Evolutionary conservation across 2,329 filamentous ascomycete species (phyloP).

Genomic region (Talaromyces sp.): DNA sequence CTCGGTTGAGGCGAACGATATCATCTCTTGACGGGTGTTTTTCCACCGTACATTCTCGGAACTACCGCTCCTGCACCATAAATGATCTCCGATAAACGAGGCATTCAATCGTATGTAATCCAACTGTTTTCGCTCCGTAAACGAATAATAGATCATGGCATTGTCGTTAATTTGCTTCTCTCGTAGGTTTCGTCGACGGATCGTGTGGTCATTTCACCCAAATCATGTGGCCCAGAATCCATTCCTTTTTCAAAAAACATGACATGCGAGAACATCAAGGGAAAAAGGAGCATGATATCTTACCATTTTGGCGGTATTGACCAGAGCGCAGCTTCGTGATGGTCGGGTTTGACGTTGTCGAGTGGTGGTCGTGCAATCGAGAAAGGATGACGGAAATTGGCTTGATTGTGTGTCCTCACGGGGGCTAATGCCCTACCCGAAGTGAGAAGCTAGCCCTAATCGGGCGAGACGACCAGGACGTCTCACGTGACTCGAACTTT

Average conservation of each 20-base stretch:
- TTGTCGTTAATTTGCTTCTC: not conserved
- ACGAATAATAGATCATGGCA: too few species aligned
- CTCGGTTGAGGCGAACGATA: not conserved
- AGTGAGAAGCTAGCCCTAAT: constrained; percentile 19
- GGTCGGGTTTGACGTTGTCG: constrained; percentile 36
- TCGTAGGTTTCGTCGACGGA: not conserved
- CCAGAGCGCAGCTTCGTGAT: constrained; percentile 39
- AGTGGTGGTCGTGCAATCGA: constrained; percentile 6
- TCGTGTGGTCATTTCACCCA: constrained; percentile 4
- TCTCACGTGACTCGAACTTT: not conserved
- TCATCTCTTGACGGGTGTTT: too few species aligned
- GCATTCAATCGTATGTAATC: not conserved
- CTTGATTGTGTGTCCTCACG: constrained; percentile 23
- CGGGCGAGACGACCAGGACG: not conserved
- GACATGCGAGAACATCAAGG: constrained; percentile 20
- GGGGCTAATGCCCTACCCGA: constrained; percentile 45
- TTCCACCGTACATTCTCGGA: not conserved
- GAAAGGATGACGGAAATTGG: constrained; percentile 1
- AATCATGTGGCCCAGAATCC: not conserved
- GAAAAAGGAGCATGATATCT: constrained; percentile 25
- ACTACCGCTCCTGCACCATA: not conserved
- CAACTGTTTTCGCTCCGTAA: not conserved
- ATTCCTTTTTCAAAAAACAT: not conserved
- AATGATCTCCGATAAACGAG: not conserved
- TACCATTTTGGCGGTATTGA: constrained; percentile 49